Base-by-base conservation (phyloP, 352 stramenopile genomes). In the Thalassiosira livingstoniorum region DNA sequence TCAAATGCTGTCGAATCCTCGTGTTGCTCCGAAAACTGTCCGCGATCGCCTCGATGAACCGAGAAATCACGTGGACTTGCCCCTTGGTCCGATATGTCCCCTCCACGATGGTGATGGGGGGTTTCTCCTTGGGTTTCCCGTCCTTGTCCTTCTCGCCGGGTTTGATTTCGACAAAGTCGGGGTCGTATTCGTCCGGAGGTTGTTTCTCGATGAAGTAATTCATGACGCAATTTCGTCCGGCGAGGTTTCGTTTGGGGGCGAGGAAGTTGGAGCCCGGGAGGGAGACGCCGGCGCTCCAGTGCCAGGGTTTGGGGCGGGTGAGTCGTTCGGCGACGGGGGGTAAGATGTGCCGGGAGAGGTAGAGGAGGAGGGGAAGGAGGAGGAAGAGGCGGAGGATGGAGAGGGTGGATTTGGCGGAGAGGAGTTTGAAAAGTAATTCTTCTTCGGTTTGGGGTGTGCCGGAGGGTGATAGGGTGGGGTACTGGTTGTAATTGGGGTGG, bases 181-280 rank as follows among this genome's bases (percentile, higher is more conserved):
- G 78, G 63, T 89, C 82, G 23, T 85, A 89, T 54, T 89, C 83
- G 69, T 89, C 78, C 1, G 54, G 62, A 15, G 75, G 69, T 62
- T 89, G 83, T 66, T 89, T 89, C 15, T 89, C 78, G 37, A 89
- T 80, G 53, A 87, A 89, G 29, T 87, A 80, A 58, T 89, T 89
- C 78, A 89, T 85, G 21, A 89, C 83, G 58, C 83, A 89, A 37
- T 80, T 83, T 23, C 83, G 71, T 23, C 72, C 72, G 4, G 75
- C 45, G 35, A 88, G 78, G 47, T 85, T 85, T 21, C 78, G 27
- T 18, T 15, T 25, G 27, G 45, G 54, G 11, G 53, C 60, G 23
- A 54, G 32, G 42, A n/a, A 34, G 39, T 68, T 51, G 65, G 55
- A 51, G 27, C 70, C 25, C 31, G 61, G 53, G 25, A 74, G 32